Evolutionary conservation across 306 rosid species (phyloP), one percentile per base, ranked within the genome.

Genomic region (Rosa rugosa): DNA sequence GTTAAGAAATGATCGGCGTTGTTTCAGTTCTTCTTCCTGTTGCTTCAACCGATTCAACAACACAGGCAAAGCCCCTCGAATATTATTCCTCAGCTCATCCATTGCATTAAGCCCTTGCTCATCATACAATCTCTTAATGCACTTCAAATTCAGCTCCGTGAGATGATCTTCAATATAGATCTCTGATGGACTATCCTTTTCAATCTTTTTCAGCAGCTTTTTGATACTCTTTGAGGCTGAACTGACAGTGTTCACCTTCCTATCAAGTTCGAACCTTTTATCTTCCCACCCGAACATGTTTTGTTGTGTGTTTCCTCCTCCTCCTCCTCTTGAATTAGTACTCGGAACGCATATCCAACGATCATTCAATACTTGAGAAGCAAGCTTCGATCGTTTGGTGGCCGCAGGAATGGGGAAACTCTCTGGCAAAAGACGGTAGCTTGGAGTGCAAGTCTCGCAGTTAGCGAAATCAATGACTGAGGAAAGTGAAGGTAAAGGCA

Each of bases 281-380:
- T 94, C 98, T 89, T 94, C 98, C 17, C 98, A 94, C 85, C 90
- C 85, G 77, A 92, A 94, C 85, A 88, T 80, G 73, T 96, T 89
- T 84, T 90, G 91, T 83, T 91, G 22, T 54, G 60, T 23, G 5
- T 13, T 1, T 25, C 20, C n/a, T 62, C 9, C 45, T 38, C 25
- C 46, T 64, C n/a, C 69, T 14, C 44, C 69, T 36, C 2, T 3
- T 7, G 71, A 41, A 17, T 9, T 16, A 66, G 49, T 5, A 20
- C 9, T 11, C 70, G 93, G 89, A 72, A 95, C 91, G 49, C 96
- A 86, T 42, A 95, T 91, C 92, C 92, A 95, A 54, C 83, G 84
- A 80, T 95, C 94, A 81, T 95, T 95, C 81, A 95, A 78, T 70
- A 95, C 91, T 83, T 83, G 87, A 23, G 85, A 85, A 72, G 91